Evolutionary conservation across 2,329 filamentous ascomycete species (phyloP).

Genomic region (Amylocarpus encephaloides): DNA sequence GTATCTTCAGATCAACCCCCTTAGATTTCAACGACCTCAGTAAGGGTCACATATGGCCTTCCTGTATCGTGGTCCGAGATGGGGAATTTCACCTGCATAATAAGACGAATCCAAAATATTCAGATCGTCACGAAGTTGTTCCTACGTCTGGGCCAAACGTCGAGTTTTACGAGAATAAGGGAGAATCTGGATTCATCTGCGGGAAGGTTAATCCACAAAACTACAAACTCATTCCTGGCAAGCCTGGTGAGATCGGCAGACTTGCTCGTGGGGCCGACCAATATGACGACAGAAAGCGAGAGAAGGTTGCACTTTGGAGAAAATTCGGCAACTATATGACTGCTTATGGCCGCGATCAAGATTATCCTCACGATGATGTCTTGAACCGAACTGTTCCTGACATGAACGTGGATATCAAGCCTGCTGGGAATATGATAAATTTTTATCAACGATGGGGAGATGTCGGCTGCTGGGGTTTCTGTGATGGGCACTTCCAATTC

Average conservation of each 20-base stretch:
- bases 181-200: conserved; percentile 54
- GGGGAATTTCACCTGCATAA: conserved; percentile 66
- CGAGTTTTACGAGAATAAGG: conserved; percentile 69
- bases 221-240: conserved; percentile 49
- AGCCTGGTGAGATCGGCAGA: conserved; percentile 55
- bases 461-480: conserved; percentile 76
- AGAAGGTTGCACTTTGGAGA: conserved; percentile 63
- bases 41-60: conserved; percentile 55
- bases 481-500: conserved; percentile 75
- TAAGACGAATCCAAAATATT: conserved; percentile 48
- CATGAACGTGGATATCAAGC: conserved; percentile 32
- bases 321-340: conserved; percentile 72
- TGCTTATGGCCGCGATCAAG: conserved; percentile 66
- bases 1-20: conserved; percentile 50
- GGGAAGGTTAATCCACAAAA: conserved; percentile 59
- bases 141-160: conserved; percentile 56
- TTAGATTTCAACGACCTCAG: conserved; percentile 41
- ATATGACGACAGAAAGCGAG: conserved; percentile 59
- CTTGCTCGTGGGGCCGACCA: conserved; percentile 57
- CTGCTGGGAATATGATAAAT: conserved; percentile 55
- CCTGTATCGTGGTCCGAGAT: conserved; percentile 64
- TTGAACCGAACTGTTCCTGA: conserved; percentile 24
- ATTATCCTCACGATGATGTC: conserved; percentile 42
- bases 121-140: conserved; percentile 53
- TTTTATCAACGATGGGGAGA: conserved; percentile 79